phyloP scores from a whole-genome alignment of 768 basidiomycete species.

The Suillus sp. region DNA sequence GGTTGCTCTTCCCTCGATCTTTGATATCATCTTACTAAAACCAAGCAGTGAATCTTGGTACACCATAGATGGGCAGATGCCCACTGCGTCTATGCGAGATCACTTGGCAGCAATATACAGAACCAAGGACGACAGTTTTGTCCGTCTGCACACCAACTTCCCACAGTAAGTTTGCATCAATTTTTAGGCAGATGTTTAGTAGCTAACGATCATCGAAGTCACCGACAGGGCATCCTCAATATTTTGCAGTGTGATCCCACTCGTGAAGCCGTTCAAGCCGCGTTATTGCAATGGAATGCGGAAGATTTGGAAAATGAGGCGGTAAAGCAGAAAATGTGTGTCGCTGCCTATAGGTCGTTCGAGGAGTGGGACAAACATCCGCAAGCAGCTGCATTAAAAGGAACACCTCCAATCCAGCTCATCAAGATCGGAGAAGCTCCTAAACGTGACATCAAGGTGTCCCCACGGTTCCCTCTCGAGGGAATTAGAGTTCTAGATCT shows the following conservation, averaged over 20 bases:
- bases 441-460: conserved; percentile 26
- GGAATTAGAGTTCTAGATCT: conserved; percentile 60
- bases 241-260: conserved; percentile 42
- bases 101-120: conserved; percentile 53
- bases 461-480: conserved; percentile 40
- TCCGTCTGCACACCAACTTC: conserved; percentile 66
- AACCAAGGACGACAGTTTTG: conserved; percentile 50
- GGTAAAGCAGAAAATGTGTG: conserved; percentile 47
- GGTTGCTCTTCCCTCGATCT: conserved; percentile 18
- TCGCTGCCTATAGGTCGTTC: conserved; percentile 50
- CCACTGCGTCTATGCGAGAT: conserved; percentile 44
- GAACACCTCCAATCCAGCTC: conserved; percentile 45
- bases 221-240: conserved; percentile 51
- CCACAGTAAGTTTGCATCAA: conserved; percentile 47
- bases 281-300: conserved; percentile 44
- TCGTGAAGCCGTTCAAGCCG: conserved; percentile 39
- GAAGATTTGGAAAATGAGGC: conserved; percentile 51
- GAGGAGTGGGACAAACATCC: conserved; percentile 52
- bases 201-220: conserved; percentile 35
- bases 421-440: conserved; percentile 52
- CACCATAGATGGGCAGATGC: conserved; percentile 41
- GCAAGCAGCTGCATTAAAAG: conserved; percentile 44
- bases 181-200: neutral
- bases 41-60: conserved; percentile 56
- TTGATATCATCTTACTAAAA: neutral